Conservation (phyloP, 345 rosid genomes). For the Citrus trifoliata region DNA sequence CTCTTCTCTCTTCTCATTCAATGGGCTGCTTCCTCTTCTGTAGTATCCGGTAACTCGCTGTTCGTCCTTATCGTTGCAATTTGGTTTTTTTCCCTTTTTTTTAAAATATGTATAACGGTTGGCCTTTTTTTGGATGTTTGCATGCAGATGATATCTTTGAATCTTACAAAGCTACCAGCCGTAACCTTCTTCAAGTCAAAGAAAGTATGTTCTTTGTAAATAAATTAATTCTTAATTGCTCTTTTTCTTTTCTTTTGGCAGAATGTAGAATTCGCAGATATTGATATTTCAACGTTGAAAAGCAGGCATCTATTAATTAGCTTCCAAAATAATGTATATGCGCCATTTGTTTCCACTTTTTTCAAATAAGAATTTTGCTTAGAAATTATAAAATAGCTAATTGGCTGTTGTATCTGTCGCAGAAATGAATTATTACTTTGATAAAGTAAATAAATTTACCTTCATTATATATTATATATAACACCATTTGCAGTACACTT, state of each 20-base stretch:
- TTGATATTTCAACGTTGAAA: neutral
- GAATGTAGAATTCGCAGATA: neutral
- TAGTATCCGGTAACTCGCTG: slow-evolving; percentile 35
- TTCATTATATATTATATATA: neutral
- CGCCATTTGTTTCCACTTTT: neutral
- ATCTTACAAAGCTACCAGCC: slow-evolving; percentile 36
- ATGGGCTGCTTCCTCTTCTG: slow-evolving; percentile 30
- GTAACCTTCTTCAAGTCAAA: slow-evolving; percentile 70
- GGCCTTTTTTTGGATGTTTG: neutral
- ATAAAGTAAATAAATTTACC: neutral
- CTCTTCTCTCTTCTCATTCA: slow-evolving; percentile 28
- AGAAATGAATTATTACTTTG: neutral
- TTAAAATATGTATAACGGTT: neutral
- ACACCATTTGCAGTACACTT: neutral
- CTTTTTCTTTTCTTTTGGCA: neutral
- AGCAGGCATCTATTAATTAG: neutral
- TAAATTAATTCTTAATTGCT: neutral
- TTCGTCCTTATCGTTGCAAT: neutral
- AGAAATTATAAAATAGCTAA: neutral
- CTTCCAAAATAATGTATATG: neutral
- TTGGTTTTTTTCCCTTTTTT: too few relatives aligned
- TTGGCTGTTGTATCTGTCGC: neutral
- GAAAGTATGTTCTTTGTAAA: slow-evolving; percentile 30
- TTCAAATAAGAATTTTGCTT: neutral
- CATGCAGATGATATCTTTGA: slow-evolving; percentile 48